A percentile compares a stretch with the other conserved stretches of the same genome.
Conservation (phyloP, 805 yeast genomes). For the Candida fluviatilis region DNA sequence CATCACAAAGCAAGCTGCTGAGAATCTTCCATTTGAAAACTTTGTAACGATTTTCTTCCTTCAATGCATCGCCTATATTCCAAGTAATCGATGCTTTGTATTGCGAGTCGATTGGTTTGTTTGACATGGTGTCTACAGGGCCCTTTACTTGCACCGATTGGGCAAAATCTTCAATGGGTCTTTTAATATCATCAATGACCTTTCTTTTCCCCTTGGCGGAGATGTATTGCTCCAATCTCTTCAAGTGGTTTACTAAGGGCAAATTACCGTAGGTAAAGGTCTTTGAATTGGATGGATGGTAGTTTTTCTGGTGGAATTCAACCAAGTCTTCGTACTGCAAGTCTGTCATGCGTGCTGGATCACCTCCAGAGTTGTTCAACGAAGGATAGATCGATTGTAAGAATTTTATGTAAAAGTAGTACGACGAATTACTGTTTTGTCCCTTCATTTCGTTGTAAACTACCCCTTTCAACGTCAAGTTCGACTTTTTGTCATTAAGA, state of each 20-base stretch:
- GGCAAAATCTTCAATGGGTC: constrained; percentile 39
- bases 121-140: constrained; percentile 60
- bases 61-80: constrained; percentile 70
- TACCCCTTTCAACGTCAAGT: constrained; percentile 84
- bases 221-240: constrained; percentile 50
- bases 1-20: constrained; percentile 72
- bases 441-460: constrained; percentile 99
- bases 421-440: constrained; percentile 84
- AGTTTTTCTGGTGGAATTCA: constrained; percentile 68
- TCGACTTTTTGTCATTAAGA: constrained; percentile 52
- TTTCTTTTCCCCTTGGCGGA: constrained; percentile 49
- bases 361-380: constrained; percentile 90
- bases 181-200: constrained; percentile 23
- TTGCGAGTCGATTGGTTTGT: constrained; percentile 66
- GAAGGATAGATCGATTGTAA: constrained; percentile 82
- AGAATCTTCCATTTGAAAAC: constrained; percentile 70
- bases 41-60: constrained; percentile 50
- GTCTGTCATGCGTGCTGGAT: constrained; percentile 75
- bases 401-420: constrained; percentile 78
- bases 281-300: constrained; percentile 87
- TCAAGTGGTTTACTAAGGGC: constrained; percentile 57
- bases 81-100: constrained; percentile 82
- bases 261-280: constrained; percentile 87
- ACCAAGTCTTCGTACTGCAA: constrained; percentile 70
- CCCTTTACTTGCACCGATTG: constrained; percentile 48